Evolutionary conservation across 495 filamentous ascomycete species (phyloP).

Genomic region (Hypomontagnella submonticulosa): DNA sequence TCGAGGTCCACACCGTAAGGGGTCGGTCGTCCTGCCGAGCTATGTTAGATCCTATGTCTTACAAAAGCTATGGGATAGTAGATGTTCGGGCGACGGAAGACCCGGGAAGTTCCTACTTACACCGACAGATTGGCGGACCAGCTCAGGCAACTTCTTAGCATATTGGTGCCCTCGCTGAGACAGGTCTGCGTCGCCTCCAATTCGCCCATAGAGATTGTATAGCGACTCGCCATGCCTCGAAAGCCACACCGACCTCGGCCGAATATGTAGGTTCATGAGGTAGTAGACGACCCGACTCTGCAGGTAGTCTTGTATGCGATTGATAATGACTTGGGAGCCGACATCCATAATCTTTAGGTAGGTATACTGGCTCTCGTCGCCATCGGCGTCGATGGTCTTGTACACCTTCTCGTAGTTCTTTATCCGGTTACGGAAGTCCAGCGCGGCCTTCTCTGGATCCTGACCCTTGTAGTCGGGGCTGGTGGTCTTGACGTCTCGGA

Average conservation of each 20-base stretch:
- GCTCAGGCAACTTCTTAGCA: conserved; percentile 79
- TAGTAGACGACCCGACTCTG: conserved; percentile 97
- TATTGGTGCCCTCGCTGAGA: conserved; percentile 90
- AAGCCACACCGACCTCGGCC: conserved; percentile 96
- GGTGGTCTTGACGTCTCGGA: conserved; percentile 96
- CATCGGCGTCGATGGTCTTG: conserved; percentile 82
- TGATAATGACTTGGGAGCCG: conserved; percentile 93
- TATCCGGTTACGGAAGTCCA: conserved; percentile 93
- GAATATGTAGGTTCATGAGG: conserved; percentile 97
- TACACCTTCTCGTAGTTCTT: conserved; percentile 97
- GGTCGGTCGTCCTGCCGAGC: conserved; percentile 68
- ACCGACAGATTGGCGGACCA: conserved; percentile 84
- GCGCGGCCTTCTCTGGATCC: conserved; percentile 88
- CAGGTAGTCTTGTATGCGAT: conserved; percentile 94
- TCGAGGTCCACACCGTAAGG: conserved; percentile 97
- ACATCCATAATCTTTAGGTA: conserved; percentile 99
- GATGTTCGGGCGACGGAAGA: not conserved
- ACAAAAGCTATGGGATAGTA: not conserved
- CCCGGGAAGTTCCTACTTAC: conserved; percentile 50
- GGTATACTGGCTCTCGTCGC: conserved; percentile 81
- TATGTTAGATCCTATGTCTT: conserved; percentile 20
- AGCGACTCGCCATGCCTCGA: conserved; percentile 96
- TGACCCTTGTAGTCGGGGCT: conserved; percentile 94
- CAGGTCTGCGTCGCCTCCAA: conserved; percentile 90
- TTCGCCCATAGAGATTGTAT: conserved; percentile 86